Conservation (phyloP, 768 basidiomycete species). For the Russula foetens region DNA sequence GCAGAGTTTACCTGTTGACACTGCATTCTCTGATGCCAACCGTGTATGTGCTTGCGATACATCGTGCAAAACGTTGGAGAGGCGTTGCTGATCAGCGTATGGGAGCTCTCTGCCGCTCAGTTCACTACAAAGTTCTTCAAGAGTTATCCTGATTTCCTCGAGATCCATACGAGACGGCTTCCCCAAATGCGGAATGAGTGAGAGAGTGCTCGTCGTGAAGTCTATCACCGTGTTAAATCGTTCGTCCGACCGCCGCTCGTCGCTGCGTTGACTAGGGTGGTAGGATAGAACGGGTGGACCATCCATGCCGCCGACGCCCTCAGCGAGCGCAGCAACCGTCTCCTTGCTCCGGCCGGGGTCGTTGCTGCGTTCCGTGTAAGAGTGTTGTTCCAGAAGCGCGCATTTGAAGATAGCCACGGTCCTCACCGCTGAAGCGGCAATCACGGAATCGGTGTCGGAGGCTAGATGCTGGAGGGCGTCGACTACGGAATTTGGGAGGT, state of each 20-base stretch:
- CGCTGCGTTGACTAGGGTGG: neutral
- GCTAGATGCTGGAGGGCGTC: neutral
- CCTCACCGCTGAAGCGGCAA: constrained; percentile 1
- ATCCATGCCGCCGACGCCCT: neutral
- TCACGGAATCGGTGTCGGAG: neutral
- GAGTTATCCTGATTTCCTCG: neutral
- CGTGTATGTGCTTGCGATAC: neutral
- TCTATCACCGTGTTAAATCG: neutral
- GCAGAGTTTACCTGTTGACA: neutral
- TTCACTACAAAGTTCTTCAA: neutral
- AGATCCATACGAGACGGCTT: neutral
- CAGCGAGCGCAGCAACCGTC: neutral
- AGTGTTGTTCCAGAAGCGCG: neutral
- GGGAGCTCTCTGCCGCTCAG: neutral
- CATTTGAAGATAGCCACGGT: neutral
- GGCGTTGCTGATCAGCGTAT: neutral
- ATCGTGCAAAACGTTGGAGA: neutral
- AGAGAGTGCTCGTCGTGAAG: neutral
- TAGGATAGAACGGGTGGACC: neutral
- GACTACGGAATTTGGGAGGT: neutral
- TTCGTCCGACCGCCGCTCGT: neutral
- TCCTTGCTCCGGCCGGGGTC: neutral
- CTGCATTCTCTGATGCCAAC: neutral
- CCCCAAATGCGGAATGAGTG: neutral
- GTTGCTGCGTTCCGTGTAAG: too few species aligned